Percentiles rank a stretch among this genome's conserved stretches.
Evolutionary conservation across 352 stramenopile species (phyloP).

Genomic region (Phytophthora hybrid): DNA sequence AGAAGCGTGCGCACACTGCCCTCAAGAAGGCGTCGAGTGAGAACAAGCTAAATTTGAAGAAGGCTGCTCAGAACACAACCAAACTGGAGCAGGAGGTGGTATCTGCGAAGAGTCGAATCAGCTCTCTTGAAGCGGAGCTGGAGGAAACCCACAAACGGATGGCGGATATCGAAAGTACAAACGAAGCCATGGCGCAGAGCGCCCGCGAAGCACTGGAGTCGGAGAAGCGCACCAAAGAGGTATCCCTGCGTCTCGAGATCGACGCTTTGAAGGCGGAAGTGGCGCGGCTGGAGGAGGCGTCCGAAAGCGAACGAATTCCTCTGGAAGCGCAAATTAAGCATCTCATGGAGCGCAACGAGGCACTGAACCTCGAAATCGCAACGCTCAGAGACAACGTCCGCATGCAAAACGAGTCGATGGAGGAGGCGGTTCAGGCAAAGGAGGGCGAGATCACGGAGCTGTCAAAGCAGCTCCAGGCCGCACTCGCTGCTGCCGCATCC

Average conservation of each 20-base stretch:
- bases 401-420: constrained; percentile 46
- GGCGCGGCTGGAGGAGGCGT: constrained; percentile 28
- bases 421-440: constrained; percentile 61
- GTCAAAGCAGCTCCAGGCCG: constrained; percentile 56
- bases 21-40: constrained; percentile 82
- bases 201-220: constrained; percentile 35
- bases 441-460: constrained; percentile 61
- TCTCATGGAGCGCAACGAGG: constrained; percentile 43
- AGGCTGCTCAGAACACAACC: constrained; percentile 48
- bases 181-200: constrained; percentile 27
- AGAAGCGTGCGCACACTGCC: constrained; percentile 77
- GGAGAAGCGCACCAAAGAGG: constrained; percentile 40
- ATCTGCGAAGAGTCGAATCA: constrained; percentile 49
- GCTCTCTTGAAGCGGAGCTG: constrained; percentile 47
- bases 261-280: constrained; percentile 48
- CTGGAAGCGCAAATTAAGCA: constrained; percentile 51
- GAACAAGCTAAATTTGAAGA: constrained; percentile 67
- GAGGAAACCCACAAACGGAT: constrained; percentile 36
- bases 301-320: constrained; percentile 37
- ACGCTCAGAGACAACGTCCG: constrained; percentile 48
- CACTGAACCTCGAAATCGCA: constrained; percentile 40
- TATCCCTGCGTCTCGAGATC: constrained; percentile 40
- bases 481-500: constrained; percentile 38
- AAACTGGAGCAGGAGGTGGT: constrained; percentile 60
- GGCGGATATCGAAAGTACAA: constrained; percentile 32